Base-by-base conservation (phyloP, 495 filamentous ascomycete genomes). In the Aspergillus olivimuriae region DNA sequence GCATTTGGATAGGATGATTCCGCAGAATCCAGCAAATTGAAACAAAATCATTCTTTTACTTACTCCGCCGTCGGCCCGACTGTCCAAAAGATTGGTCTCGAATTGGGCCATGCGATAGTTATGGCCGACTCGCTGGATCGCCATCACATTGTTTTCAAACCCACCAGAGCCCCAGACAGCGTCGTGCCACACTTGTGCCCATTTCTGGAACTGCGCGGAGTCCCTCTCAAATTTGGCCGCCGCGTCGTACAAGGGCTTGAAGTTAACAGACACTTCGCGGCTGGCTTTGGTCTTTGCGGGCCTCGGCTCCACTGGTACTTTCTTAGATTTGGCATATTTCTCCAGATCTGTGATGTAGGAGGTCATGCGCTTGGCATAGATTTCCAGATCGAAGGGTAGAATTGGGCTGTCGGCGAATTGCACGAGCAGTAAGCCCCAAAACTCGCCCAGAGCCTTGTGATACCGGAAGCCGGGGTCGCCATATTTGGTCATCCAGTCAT, bases 381-480 rank as follows among this genome's bases (percentile, higher is more conserved):
- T 82, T 33, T 78, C 61, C 63, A 95, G 70, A 58, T 95, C 86
- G 48, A 90, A 91, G 0, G 91, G 89, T 30, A 97, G 48, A 47
- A 95, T 73, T 7, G 83, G 82, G 15, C 76, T 76, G 55, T 96
- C 88, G 1, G 85, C 73, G 12, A 95, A 73, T 47, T 97, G 89
- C 23, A 96, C 73, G 41, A 94, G 75, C n/a, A 98, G 69, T 1
- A 97, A 71, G 1, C 78, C 81, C 67, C 87, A 82, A 41, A 96
- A 72, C 55, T 95, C 81, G 12, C 80, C 86, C 14, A 97, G 71
- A 1, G 84, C 58, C 38, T 75, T 79, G 67, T 97, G 92, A 55
- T 94, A 89, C 18, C 73, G 62, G 54, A 95, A 95, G 11, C 75
- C 82, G 0, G 88, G 88, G 60, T 97, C 92, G 3, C 82, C 81